A percentile compares a stretch with the other conserved stretches of the same genome.
Evolutionary conservation across 2,329 filamentous ascomycete species (phyloP).

Genomic region (Cordyceps javanica): DNA sequence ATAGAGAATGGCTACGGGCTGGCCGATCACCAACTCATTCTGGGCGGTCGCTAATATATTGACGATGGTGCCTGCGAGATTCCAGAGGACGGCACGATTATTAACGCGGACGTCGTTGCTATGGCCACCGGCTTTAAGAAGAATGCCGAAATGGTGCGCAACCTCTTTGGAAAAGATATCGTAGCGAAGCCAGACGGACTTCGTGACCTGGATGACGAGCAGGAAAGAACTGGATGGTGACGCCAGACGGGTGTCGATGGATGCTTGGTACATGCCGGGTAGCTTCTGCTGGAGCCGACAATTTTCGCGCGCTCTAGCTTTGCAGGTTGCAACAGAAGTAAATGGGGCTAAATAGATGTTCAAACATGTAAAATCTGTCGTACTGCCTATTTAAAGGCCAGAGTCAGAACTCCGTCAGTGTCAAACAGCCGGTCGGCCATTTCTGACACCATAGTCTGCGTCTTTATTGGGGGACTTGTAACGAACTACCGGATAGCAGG

Average conservation of each 20-base stretch:
- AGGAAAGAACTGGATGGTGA: slow-evolving; percentile 23
- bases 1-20: slow-evolving; percentile 31
- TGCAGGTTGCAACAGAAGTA: slow-evolving; percentile 30
- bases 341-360: too few relatives aligned
- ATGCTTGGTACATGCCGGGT: slow-evolving; percentile 35
- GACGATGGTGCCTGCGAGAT: slow-evolving; percentile 34
- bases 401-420: too few relatives aligned
- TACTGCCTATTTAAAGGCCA: too few relatives aligned
- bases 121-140: slow-evolving; percentile 37
- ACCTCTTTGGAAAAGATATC: slow-evolving; percentile 32
- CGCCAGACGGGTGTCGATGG: slow-evolving; percentile 29
- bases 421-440: too few relatives aligned
- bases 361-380: too few relatives aligned
- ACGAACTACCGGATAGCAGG: too few relatives aligned
- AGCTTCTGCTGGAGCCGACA: slow-evolving; percentile 29
- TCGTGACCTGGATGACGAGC: slow-evolving; percentile 32
- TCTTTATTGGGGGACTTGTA: too few relatives aligned
- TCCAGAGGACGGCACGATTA: slow-evolving; percentile 27
- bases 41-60: slow-evolving; percentile 37
- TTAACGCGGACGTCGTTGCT: slow-evolving; percentile 36
- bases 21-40: slow-evolving; percentile 31
- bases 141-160: slow-evolving; percentile 28
- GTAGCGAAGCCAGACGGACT: slow-evolving; percentile 27
- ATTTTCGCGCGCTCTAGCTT: slow-evolving; percentile 29
- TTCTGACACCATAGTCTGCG: too few relatives aligned